These are phyloP conservation scores for Penstemon davidsonii DNA, from an alignment of 257 asterid species.

Conservation along the genomic window DNA sequence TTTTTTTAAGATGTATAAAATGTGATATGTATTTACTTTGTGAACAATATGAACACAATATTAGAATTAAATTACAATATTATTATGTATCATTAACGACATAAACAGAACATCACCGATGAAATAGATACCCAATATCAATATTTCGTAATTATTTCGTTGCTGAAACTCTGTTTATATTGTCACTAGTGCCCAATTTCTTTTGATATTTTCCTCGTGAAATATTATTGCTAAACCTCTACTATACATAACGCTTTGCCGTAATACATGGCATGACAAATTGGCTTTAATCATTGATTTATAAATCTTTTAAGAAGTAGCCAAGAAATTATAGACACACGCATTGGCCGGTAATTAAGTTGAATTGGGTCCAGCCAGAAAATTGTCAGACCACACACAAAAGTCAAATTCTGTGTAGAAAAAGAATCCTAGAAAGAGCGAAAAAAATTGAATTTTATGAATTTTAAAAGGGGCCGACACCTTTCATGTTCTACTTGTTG, in stretches of 20 bases:
- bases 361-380: background rate
- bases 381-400: conserved; percentile 18
- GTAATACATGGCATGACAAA: no score
- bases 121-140: no score
- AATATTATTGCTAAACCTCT: no score
- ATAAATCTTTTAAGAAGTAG: background rate
- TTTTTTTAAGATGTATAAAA: no score
- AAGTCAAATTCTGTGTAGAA: conserved; percentile 35
- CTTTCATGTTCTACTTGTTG: conserved; percentile 21
- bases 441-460: conserved; percentile 1
- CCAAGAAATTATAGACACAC: background rate
- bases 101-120: no score
- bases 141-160: no score
- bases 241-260: no score
- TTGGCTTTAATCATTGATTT: background rate
- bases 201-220: background rate
- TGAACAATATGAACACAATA: no score
- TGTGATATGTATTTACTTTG: no score
- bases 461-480: conserved; percentile 34
- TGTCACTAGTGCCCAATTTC: background rate
- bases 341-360: background rate
- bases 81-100: no score
- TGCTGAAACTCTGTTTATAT: no score
- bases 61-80: no score
- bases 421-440: conserved; percentile 50